A percentile compares a stretch with the other conserved stretches of the same genome.
Evolutionary conservation across 2,329 filamentous ascomycete species (phyloP).

Genomic region (Scedosporium dehoogii): DNA sequence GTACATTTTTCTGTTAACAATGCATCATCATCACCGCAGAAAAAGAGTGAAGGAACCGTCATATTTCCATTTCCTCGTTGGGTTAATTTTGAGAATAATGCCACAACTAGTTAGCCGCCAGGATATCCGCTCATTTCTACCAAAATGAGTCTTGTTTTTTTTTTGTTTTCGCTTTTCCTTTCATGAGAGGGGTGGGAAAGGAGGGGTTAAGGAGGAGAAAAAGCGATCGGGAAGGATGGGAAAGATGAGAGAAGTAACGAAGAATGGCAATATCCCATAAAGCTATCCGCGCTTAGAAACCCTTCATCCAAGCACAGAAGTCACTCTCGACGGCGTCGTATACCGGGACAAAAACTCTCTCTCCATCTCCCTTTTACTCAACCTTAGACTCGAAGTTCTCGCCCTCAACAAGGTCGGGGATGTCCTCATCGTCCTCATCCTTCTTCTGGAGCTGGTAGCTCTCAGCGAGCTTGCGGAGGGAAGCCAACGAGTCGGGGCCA

Average conservation of each 20-base stretch:
- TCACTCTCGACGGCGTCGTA: not conserved
- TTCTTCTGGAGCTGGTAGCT: constrained; percentile 97
- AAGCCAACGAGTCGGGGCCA: constrained; percentile 93
- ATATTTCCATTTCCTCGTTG: constrained; percentile 1
- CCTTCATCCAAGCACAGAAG: not conserved
- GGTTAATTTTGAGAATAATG: not conserved
- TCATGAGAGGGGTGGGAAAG: not conserved
- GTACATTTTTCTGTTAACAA: not conserved
- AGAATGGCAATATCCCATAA: not conserved
- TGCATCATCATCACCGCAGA: not conserved
- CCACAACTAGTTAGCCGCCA: not conserved
- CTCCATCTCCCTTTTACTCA: constrained; percentile 51
- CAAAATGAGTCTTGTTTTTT: not conserved
- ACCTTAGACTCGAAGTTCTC: constrained; percentile 98
- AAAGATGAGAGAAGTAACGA: not conserved
- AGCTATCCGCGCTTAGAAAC: not conserved
- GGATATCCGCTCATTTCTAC: not conserved
- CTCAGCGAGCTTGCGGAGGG: constrained; percentile 95
- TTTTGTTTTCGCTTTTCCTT: not conserved
- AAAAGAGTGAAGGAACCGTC: not conserved
- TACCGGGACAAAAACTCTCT: constrained; percentile 4
- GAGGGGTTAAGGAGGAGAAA: not conserved
- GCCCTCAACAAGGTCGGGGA: constrained; percentile 91
- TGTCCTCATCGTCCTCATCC: constrained; percentile 79
- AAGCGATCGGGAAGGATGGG: not conserved